These are phyloP conservation scores for Beauveria medogensis DNA, from an alignment of 2,329 filamentous ascomycete species.

Conservation along the genomic window DNA sequence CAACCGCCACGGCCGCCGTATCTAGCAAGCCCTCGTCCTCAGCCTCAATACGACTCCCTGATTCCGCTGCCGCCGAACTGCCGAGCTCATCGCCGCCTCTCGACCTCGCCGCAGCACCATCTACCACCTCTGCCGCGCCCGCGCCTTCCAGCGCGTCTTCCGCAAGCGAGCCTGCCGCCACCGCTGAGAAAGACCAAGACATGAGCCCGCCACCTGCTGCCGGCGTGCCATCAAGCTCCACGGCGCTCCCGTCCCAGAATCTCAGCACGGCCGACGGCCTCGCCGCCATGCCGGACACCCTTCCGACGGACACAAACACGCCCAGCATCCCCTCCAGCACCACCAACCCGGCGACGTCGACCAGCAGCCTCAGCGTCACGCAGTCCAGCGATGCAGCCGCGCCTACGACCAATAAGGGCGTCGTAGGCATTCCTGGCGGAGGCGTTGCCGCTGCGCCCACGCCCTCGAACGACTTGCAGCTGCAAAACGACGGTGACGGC, in stretches of 20 bases:
- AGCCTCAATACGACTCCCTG: not conserved
- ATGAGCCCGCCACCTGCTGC: not conserved
- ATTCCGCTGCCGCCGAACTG: not conserved
- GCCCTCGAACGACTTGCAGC: not conserved
- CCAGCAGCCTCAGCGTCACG: not conserved
- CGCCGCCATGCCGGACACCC: not conserved
- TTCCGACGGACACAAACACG: not conserved
- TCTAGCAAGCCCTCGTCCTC: not conserved
- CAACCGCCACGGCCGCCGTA: not conserved
- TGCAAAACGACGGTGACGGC: not conserved
- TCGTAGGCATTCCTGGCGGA: not conserved
- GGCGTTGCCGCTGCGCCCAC: not conserved
- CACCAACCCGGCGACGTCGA: not conserved
- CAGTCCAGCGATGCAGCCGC: not conserved
- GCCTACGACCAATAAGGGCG: not conserved
- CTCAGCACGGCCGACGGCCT: not conserved
- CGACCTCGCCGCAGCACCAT: not conserved
- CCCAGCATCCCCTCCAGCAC: not conserved
- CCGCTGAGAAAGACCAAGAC: not conserved
- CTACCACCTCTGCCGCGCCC: not conserved
- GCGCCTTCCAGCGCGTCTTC: not conserved
- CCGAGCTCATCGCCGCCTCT: not conserved
- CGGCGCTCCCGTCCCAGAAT: not conserved
- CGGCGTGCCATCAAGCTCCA: not conserved
- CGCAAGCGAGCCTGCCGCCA: not conserved